Base-by-base conservation (phyloP, 192 early-diverging fungal genomes). In the Glomus cerebriforme region DNA sequence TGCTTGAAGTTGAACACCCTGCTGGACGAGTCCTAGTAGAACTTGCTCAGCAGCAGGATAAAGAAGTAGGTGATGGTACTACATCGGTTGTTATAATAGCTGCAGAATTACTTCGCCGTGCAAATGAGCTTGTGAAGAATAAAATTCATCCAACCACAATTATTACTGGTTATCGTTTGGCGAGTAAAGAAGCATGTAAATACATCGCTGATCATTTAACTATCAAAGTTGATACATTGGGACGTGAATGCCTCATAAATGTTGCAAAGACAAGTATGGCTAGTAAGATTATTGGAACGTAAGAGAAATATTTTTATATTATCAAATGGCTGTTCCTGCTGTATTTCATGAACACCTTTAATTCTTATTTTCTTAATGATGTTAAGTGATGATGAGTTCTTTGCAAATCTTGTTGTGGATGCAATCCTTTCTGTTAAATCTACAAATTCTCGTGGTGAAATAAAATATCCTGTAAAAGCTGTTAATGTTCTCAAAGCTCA, bases 31-130 rank as follows among this genome's bases (percentile, higher is more conserved):
- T 99, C 32, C 85, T 99, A 31, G 97, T 99, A 17, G 97, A 99
- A 86, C 92, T 99, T 35, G 96, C 98, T 47, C 96, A 99, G 84
- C 98, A 98, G 85, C 98, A 99, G 87, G 98, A 99, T 87, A 96
- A 96, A 77, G 98, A 99, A 85, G 98, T 99, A 1, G 98, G 98
- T 60, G 98, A 99, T 84, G 98, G 98, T 17, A 99, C 98, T 7
- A 99, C 98, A 2, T 99, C 97, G 2, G 98, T 99, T 19, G 98
- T 99, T 12, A 97, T 99, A 75, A 96, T 99, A 81, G 98, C 98
- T 4, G 96, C 98, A 7, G 98, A 99, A 85, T 89, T 99, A 37
- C 88, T 99, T 82, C 89, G 92, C 63, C 91, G 97, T 71, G 98
- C 96, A 37, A 98, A 98, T 83, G 98, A 99, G 74, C 89, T 99